Conservation (phyloP, 345 rosid species). For the Dovyalis caffra region DNA sequence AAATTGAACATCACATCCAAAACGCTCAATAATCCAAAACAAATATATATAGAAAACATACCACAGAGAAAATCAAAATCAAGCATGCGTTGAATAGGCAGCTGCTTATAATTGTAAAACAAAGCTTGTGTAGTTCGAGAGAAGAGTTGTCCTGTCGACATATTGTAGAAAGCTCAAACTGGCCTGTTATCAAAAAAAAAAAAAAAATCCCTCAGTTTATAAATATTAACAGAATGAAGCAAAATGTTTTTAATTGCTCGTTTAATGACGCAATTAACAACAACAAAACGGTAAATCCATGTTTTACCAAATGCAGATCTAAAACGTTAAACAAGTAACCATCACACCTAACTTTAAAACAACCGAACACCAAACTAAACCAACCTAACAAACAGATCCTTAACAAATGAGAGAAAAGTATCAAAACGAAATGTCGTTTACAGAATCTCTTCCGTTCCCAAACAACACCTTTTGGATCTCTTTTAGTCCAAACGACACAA, state of each 20-base stretch:
- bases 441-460: background rate
- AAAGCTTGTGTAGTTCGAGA: slow-evolving; percentile 82
- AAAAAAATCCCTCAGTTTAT: slow-evolving; percentile 2
- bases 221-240: background rate
- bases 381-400: background rate
- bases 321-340: background rate
- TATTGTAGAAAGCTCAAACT: slow-evolving; percentile 36
- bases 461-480: background rate
- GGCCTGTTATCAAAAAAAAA: slow-evolving; percentile 36
- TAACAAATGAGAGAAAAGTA: background rate
- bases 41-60: slow-evolving; percentile 11
- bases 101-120: slow-evolving; percentile 95
- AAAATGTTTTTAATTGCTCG: background rate
- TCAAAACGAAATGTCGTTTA: background rate
- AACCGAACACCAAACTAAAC: background rate
- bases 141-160: slow-evolving; percentile 96
- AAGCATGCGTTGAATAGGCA: slow-evolving; percentile 97
- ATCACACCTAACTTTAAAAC: background rate
- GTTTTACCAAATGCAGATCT: background rate
- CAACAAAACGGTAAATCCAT: background rate
- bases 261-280: background rate
- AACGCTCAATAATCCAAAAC: background rate
- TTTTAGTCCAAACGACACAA: background rate
- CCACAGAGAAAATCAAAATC: slow-evolving; percentile 99
- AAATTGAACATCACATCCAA: background rate